phyloP scores from a whole-genome alignment of 768 basidiomycete species.

The Trametes cubensis region DNA sequence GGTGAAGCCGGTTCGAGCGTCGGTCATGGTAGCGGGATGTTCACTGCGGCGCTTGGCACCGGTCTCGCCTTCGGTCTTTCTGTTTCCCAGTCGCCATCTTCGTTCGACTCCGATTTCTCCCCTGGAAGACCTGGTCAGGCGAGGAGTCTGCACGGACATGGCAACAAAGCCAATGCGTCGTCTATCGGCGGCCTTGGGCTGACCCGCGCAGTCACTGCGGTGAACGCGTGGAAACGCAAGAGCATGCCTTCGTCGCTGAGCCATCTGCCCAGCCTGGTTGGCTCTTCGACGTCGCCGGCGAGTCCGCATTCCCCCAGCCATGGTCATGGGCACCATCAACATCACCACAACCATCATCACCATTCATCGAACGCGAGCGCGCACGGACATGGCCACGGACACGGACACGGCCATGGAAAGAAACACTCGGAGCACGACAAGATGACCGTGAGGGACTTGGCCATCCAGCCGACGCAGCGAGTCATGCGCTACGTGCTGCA shows the following conservation, averaged over 20 bases:
- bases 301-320: conserved; percentile 6
- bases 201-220: conserved; percentile 24
- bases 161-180: conserved; percentile 9
- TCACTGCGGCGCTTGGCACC: conserved; percentile 34
- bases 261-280: conserved; percentile 13
- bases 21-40: conserved; percentile 28
- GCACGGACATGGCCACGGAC: conserved; percentile 3
- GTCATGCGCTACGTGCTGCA: conserved; percentile 65
- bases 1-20: conserved; percentile 1
- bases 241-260: conserved; percentile 29
- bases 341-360: conserved; percentile 4
- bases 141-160: conserved; percentile 13
- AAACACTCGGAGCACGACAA: conserved; percentile 27
- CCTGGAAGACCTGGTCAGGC: not conserved
- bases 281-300: conserved; percentile 3
- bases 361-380: conserved; percentile 6
- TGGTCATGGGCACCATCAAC: not conserved
- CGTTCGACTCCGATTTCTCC: conserved; percentile 2
- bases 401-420: not conserved
- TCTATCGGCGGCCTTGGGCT: conserved; percentile 17
- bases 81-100: conserved; percentile 11
- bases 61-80: conserved; percentile 33
- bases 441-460: conserved; percentile 54
- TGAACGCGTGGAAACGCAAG: conserved; percentile 28
- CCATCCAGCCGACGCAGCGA: conserved; percentile 65